Evolutionary conservation across 1,284 basidiomycete genomes (phyloP).

Genomic region (Cryptococcus deneoformans): DNA sequence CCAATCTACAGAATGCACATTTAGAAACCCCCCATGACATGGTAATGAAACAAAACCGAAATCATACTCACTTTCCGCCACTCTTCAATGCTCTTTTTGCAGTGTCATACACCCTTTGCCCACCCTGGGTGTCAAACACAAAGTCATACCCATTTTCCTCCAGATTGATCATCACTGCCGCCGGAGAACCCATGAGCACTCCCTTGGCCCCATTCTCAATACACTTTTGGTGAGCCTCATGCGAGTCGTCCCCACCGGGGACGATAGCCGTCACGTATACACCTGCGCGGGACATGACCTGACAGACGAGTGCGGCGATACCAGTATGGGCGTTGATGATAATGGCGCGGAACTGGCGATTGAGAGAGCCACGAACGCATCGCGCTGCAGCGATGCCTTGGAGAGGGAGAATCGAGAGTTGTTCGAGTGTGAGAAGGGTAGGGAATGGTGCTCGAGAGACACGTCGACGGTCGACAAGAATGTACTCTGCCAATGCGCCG

Average conservation of each 20-base stretch:
- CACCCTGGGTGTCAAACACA: constrained; percentile 76
- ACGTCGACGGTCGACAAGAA: constrained; percentile 73
- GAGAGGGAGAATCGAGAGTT: constrained; percentile 72
- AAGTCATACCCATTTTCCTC: constrained; percentile 60
- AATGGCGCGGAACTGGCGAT: constrained; percentile 55
- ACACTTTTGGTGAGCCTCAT: constrained; percentile 27
- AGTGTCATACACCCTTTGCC: constrained; percentile 69
- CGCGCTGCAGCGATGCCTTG: constrained; percentile 73
- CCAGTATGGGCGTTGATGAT: constrained; percentile 74
- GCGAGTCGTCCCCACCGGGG: constrained; percentile 32
- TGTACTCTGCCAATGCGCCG: constrained; percentile 77
- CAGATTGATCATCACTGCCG: constrained; percentile 37
- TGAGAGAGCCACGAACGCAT: constrained; percentile 60
- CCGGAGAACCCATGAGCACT: constrained; percentile 40
- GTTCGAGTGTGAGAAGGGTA: constrained; percentile 60
- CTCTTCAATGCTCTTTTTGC: constrained; percentile 60
- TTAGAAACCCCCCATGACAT: not conserved
- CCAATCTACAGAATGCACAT: constrained; percentile 7
- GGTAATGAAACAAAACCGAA: not conserved
- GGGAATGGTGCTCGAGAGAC: constrained; percentile 61
- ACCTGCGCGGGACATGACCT: constrained; percentile 59
- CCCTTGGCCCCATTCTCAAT: constrained; percentile 43
- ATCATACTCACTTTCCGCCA: constrained; percentile 41
- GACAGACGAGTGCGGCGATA: constrained; percentile 67
- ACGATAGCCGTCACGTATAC: constrained; percentile 44